Base-by-base conservation (phyloP, 371 early-diverging fungal genomes). In the Circinella umbellata region DNA sequence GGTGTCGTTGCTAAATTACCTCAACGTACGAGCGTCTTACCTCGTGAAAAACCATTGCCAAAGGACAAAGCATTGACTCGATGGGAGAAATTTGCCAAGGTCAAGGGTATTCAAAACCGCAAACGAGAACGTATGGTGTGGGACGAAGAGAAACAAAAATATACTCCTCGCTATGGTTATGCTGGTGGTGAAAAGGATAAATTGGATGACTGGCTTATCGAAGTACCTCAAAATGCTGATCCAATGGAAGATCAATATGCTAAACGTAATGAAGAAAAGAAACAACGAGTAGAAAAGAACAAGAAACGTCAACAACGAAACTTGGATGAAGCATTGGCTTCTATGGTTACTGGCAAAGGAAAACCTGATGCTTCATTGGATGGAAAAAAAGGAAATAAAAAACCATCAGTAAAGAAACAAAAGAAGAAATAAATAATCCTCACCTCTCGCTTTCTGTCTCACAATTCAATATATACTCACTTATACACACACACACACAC, bases 31-130 rank as follows among this genome's bases (percentile, higher is more conserved):
- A 86, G 90, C 0, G 65, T 74, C 3, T 67, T 98, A 14, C 98
- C 99, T 36, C 91, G 99, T 72, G 96, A 95, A 66, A 97, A 98
- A 81, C 95, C 94, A 27, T 85, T 95, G 48, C 96, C 98, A 64
- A 93, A 93, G 81, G 92, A 88, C 49, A 93, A 93, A 77, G 89
- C 93, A 38, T 78, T 89, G 82, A 99, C 99, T 7, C 91, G 95
- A 74, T 99, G 99, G 99, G 99, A 99, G 85, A 94, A 93, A 88
- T 99, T 99, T 84, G 99, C 99, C 69, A 93, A 95, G 80, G 86
- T 88, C 72, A 99, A 99, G 87, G 99, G 99, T 34, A 99, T 99
- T 74, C 88, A 90, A 77, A 97, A 96, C 70, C 89, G 82, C 76
- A 97, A 97, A 82, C 90, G 90, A 77, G 88, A 89, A 6, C 85